Evolutionary conservation across 768 basidiomycete species (phyloP).

Genomic region (Boletus coccyginus): DNA sequence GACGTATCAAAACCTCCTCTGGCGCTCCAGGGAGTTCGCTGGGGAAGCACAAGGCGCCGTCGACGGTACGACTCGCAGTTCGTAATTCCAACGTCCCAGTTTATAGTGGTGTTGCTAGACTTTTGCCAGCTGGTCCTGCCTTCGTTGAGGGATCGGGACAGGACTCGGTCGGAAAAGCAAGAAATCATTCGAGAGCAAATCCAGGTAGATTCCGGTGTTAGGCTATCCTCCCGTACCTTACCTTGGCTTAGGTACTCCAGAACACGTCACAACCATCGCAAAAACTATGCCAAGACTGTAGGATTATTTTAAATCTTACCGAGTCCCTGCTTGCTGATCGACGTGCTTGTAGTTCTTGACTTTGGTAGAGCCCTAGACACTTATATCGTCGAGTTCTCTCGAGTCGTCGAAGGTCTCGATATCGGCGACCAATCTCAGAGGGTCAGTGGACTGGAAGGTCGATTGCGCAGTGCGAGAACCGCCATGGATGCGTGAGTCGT

Average conservation of each 20-base stretch:
- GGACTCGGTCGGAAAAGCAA: conserved; percentile 7
- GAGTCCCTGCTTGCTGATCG: background rate
- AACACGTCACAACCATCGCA: conserved; percentile 19
- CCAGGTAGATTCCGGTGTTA: background rate
- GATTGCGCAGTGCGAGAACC: conserved; percentile 1
- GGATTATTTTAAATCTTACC: background rate
- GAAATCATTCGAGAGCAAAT: conserved; percentile 18
- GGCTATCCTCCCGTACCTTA: background rate
- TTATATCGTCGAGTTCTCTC: conserved; percentile 16
- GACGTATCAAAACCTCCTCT: conserved; percentile 17
- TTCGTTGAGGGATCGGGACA: conserved; percentile 8
- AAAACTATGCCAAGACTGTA: conserved; percentile 19
- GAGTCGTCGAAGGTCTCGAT: conserved; percentile 6
- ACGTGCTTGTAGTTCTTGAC: conserved; percentile 6
- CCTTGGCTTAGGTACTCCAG: conserved; percentile 8
- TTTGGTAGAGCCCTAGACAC: conserved; percentile 14
- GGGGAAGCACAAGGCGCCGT: conserved; percentile 16
- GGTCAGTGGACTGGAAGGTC: background rate
- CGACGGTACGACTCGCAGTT: conserved; percentile 6
- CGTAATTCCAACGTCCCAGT: background rate
- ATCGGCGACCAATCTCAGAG: conserved; percentile 2
- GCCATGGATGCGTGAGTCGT: conserved; percentile 18
- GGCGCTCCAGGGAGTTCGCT: conserved; percentile 20
- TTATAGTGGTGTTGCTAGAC: conserved; percentile 1
- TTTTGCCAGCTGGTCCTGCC: conserved; percentile 18